Conservation (phyloP, 345 rosid species). For the Brassica nigra region DNA sequence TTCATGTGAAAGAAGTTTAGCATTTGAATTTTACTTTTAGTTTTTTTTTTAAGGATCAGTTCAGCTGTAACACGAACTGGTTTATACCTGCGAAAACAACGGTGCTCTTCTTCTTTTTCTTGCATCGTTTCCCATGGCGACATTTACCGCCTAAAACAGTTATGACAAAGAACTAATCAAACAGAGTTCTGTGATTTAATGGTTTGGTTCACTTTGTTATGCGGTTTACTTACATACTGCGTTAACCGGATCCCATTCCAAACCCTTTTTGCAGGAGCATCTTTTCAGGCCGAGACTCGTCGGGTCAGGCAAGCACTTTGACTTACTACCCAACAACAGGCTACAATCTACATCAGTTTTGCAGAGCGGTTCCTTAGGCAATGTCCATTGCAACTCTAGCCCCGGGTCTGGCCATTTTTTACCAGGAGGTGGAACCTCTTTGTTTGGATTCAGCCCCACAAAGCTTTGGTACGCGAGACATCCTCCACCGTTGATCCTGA, state of each 20-base stretch:
- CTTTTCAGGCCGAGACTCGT: conserved; percentile 34
- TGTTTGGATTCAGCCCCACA: conserved; percentile 38
- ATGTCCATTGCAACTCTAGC: conserved; percentile 61
- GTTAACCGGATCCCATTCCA: conserved; percentile 57
- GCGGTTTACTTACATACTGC: conserved; percentile 48
- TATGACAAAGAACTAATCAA: conserved; percentile 11
- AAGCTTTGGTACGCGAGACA: conserved; percentile 57
- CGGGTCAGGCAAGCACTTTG: conserved; percentile 48
- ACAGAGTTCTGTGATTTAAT: neutral
- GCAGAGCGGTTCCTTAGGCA: conserved; percentile 61
- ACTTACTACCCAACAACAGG: conserved; percentile 44
- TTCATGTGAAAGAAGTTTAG: conserved; percentile 20
- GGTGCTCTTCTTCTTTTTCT: conserved; percentile 43
- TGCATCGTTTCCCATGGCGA: conserved; percentile 52
- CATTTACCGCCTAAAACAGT: conserved; percentile 51
- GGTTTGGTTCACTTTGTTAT: neutral
- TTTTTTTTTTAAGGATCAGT: too few species aligned
- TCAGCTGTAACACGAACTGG: too few species aligned
- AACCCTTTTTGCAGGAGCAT: conserved; percentile 55
- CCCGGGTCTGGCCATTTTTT: conserved; percentile 48
- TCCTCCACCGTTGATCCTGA: conserved; percentile 45
- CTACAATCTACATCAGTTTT: conserved; percentile 49
- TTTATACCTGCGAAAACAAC: conserved; percentile 46
- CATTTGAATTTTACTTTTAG: neutral
- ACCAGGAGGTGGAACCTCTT: conserved; percentile 29